Conservation (phyloP, 768 basidiomycete genomes). For the Tulasnella sp. region DNA sequence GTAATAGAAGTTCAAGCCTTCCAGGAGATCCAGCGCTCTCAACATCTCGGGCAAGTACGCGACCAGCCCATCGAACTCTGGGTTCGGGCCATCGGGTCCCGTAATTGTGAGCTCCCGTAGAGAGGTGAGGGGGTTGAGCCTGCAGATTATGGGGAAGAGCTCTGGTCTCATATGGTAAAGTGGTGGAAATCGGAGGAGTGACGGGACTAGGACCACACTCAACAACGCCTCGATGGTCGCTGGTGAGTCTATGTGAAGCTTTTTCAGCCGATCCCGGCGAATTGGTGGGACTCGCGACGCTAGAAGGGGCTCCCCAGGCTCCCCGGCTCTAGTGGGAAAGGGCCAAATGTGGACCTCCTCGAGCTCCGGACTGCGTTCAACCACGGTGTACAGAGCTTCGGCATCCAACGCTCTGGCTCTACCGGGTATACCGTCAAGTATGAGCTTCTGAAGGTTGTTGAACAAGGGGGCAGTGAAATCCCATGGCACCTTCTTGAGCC, state of each 20-base stretch:
- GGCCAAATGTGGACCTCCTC: constrained; percentile 7
- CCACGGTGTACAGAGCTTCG: not conserved
- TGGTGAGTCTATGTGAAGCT: constrained; percentile 7
- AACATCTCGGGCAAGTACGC: not conserved
- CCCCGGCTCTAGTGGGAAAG: not conserved
- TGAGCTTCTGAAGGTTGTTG: constrained; percentile 1
- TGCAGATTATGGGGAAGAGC: not conserved
- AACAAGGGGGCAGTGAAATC: not conserved
- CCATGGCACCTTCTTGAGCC: constrained; percentile 19
- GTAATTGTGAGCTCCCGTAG: not conserved
- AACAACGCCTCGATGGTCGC: not conserved
- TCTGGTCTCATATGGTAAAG: not conserved
- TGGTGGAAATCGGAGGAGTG: not conserved
- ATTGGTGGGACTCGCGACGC: not conserved
- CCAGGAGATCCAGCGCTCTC: not conserved
- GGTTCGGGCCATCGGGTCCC: not conserved
- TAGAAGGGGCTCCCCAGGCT: not conserved
- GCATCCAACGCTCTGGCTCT: not conserved
- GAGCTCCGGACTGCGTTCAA: not conserved
- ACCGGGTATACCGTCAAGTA: not conserved
- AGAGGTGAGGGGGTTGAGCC: not conserved
- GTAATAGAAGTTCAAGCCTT: not conserved
- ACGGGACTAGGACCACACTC: not conserved
- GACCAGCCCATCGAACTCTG: not conserved
- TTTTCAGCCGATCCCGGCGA: not conserved